phyloP scores from a whole-genome alignment of 495 filamentous ascomycete genomes.

The Tirmania nivea region DNA sequence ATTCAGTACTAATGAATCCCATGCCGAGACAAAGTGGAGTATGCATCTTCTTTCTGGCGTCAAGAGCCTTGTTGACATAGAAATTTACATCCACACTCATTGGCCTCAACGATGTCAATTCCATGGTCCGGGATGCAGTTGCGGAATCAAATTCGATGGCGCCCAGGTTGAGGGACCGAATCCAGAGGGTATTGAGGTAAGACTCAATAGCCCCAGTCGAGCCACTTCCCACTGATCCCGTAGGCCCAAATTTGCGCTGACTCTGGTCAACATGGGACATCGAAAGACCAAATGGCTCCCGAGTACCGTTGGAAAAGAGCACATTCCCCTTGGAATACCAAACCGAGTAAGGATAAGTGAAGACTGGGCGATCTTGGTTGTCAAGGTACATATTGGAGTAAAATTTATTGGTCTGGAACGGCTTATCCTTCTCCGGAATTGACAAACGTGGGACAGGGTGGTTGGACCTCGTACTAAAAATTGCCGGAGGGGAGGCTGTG shows the following conservation, averaged over 20 bases:
- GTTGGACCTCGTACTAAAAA: slow-evolving; percentile 1
- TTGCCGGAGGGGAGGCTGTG: neutral
- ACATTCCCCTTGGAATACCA: slow-evolving; percentile 45
- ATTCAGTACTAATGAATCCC: slow-evolving; percentile 58
- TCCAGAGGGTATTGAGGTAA: neutral
- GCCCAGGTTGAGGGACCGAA: neutral
- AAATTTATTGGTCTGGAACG: slow-evolving; percentile 37
- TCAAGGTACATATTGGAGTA: slow-evolving; percentile 77
- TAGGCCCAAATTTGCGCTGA: slow-evolving; percentile 38
- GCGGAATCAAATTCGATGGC: neutral
- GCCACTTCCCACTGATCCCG: slow-evolving; percentile 8
- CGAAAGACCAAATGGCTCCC: slow-evolving; percentile 52
- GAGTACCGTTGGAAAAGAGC: slow-evolving; percentile 23
- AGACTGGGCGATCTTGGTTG: slow-evolving; percentile 43
- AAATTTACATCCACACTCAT: neutral
- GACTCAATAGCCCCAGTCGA: neutral
- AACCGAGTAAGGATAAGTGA: slow-evolving; percentile 71
- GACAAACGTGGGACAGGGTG: slow-evolving; percentile 1
- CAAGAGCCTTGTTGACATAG: neutral
- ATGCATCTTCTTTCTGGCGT: neutral
- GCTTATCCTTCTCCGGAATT: neutral
- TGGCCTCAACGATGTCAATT: neutral
- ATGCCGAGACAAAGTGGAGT: slow-evolving; percentile 30
- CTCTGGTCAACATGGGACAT: slow-evolving; percentile 46
- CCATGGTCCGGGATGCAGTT: neutral